Conservation (phyloP, 2,329 filamentous ascomycete species). For the Colletotrichum melonis region DNA sequence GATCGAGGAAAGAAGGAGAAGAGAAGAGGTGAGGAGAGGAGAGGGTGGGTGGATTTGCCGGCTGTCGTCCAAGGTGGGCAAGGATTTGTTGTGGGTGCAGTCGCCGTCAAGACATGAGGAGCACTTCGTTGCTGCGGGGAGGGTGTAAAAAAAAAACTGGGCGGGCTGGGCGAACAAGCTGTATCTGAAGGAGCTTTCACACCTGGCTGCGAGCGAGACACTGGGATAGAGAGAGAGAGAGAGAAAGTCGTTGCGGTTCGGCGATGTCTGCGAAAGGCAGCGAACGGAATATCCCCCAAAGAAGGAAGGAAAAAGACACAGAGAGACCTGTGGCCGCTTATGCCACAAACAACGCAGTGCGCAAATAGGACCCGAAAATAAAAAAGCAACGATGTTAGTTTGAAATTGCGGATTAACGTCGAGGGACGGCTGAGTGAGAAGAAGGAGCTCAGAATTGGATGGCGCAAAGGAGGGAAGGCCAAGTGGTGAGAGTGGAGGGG, state of each 20-base stretch:
- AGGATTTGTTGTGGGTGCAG: constrained; percentile 35
- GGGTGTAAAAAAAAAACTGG: constrained; percentile 26
- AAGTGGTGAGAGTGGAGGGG: constrained; percentile 11
- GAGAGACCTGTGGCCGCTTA: constrained; percentile 4
- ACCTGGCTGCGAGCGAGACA: not conserved
- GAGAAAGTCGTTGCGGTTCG: constrained; percentile 20
- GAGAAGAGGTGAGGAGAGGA: constrained; percentile 19
- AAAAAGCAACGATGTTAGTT: constrained; percentile 23
- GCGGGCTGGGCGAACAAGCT: constrained; percentile 32
- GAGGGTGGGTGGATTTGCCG: constrained; percentile 29
- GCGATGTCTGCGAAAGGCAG: constrained; percentile 23
- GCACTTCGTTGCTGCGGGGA: constrained; percentile 32
- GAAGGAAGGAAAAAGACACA: constrained; percentile 4
- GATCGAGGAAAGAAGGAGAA: constrained; percentile 31
- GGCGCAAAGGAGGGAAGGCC: constrained; percentile 26
- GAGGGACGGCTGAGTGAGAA: not conserved
- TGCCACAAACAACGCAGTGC: constrained; percentile 26
- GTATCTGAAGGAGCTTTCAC: constrained; percentile 17
- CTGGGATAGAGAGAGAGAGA: not conserved
- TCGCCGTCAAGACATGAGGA: constrained; percentile 35
- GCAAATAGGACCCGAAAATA: not conserved
- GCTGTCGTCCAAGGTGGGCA: constrained; percentile 32
- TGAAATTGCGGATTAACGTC: constrained; percentile 7
- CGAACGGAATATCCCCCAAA: constrained; percentile 6
- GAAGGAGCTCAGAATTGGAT: constrained; percentile 4